These are phyloP conservation scores for Pestalotiopsis sp. DNA, from an alignment of 2,329 filamentous ascomycete genomes.

Conservation along the genomic window DNA sequence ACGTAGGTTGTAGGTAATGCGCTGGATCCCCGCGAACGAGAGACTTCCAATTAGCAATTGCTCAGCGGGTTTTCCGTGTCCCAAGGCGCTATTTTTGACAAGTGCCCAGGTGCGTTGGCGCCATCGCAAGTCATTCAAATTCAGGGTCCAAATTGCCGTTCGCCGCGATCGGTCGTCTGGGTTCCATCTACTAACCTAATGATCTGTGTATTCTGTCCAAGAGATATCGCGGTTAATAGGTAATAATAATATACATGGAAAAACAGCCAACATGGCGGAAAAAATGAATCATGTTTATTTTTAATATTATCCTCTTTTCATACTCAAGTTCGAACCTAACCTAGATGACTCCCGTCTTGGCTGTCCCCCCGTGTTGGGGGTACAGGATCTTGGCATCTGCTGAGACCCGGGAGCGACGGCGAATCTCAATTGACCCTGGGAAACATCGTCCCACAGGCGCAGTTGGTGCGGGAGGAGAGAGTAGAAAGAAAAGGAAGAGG, in stretches of 20 bases:
- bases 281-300: neutral
- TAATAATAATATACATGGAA: neutral
- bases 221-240: neutral
- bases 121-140: neutral
- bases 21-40: slow-evolving; percentile 1
- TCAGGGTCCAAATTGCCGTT: slow-evolving; percentile 1
- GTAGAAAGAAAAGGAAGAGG: neutral
- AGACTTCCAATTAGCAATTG: slow-evolving; percentile 1
- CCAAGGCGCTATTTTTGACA: neutral
- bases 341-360: neutral
- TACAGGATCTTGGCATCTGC: neutral
- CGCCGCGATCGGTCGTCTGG: neutral
- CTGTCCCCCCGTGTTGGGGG: neutral
- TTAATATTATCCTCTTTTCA: neutral
- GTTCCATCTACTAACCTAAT: neutral
- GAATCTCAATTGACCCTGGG: neutral
- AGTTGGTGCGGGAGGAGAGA: neutral
- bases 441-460: neutral
- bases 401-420: neutral
- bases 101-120: neutral
- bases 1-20: neutral
- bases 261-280: neutral
- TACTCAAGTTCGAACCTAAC: neutral
- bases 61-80: neutral
- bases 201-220: neutral